Evolutionary conservation across 768 basidiomycete species (phyloP), one percentile per base, ranked within the genome.

Genomic region (Lactarius akahatsu): DNA sequence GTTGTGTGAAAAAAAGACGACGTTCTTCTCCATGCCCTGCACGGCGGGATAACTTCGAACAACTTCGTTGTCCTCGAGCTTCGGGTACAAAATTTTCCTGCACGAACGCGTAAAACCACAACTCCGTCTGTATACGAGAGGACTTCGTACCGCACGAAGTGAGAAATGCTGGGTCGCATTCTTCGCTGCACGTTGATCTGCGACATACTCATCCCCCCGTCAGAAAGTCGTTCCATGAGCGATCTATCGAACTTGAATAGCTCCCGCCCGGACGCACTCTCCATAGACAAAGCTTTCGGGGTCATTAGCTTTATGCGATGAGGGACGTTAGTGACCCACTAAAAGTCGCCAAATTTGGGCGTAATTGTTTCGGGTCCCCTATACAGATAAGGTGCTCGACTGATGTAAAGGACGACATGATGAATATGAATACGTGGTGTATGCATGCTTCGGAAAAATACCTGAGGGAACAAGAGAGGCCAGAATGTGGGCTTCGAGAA

Each of bases 351-450:
- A 91, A 66, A 0, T 81, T 90, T 0, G 88, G 90, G 1, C 91
- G 83, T 1, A 93, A 79, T 75, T 92, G 91, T 2, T 83, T 78
- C 7, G 91, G 91, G 68, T 93, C 91, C 0, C 91, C 91, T n/a
- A 92, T 91, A 52, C 87, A 78, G 64, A 93, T 90, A 26, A 92
- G 77, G 45, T 92, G 90, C 65, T 91, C 81, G 0, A 92, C 81
- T 3, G 6, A 20, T 18, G 18, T 7, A 32, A 10, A 43, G 16
- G n/a, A 30, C 38, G 20, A 59, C 15, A 4, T 61, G 30, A 52
- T 38, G 6, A 30, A 4, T 34, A 13, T 20, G 28, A 62, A 28
- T 26, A 47, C 26, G n/a, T 15, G 30, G 47, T 26, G 4, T 0
- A 30, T 32, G 18, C 0, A 16, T 16, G 16, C 45, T 23, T 41